Percentiles rank a stretch among this genome's conserved stretches.
Conservation (phyloP, 352 stramenopile genomes). For the Elongisporangium senticosum region DNA sequence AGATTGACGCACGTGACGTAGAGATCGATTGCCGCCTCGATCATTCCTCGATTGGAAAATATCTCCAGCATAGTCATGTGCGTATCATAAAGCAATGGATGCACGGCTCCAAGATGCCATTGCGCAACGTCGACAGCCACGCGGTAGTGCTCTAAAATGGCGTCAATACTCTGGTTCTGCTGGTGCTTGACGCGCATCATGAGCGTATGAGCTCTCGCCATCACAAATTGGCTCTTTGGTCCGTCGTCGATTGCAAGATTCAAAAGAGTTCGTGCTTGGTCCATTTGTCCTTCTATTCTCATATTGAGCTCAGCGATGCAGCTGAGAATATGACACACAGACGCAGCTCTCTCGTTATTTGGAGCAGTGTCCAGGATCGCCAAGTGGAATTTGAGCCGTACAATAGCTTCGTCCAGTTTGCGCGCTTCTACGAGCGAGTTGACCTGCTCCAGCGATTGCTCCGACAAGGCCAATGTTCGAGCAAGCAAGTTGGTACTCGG, state of each 20-base stretch:
- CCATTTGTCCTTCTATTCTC: constrained; percentile 15
- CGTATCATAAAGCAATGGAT: constrained; percentile 35
- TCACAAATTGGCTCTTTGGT: constrained; percentile 17
- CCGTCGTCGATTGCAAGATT: constrained; percentile 32
- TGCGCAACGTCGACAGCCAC: constrained; percentile 24
- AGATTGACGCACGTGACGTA: constrained; percentile 20
- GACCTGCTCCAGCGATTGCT: constrained; percentile 17
- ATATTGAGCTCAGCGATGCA: constrained; percentile 32
- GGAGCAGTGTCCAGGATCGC: constrained; percentile 26
- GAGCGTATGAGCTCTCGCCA: constrained; percentile 20
- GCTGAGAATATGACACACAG: constrained; percentile 30
- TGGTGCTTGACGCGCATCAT: constrained; percentile 28
- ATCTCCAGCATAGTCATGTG: constrained; percentile 51
- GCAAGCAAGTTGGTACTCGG: constrained; percentile 17
- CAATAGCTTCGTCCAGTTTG: constrained; percentile 22
- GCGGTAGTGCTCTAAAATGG: constrained; percentile 14
- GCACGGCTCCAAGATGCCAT: constrained; percentile 33
- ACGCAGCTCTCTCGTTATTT: constrained; percentile 23
- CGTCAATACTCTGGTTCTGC: constrained; percentile 10
- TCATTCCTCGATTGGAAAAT: constrained; percentile 12
- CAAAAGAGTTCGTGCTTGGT: constrained; percentile 13
- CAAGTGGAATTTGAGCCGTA: constrained; percentile 33
- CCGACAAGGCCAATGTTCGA: constrained; percentile 18
- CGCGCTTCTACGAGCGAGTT: constrained; percentile 15
- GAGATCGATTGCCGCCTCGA: constrained; percentile 17